These are phyloP conservation scores for Agmasoma carcini DNA, from an alignment of 371 early-diverging fungal species.

Conservation along the genomic window DNA sequence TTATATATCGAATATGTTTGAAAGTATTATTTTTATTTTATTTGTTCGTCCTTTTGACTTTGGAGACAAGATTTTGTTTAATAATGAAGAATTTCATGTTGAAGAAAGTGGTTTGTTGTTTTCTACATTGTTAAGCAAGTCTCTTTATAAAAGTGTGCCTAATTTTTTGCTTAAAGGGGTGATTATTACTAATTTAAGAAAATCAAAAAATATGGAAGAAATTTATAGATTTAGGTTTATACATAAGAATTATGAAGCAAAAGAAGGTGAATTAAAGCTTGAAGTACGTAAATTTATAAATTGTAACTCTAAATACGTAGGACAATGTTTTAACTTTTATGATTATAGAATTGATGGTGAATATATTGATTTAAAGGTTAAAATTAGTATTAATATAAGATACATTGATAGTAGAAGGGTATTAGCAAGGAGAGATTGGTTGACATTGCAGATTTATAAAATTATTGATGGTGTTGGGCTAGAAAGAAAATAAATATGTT, in stretches of 20 bases:
- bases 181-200: constrained; percentile 38
- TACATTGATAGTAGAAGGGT: constrained; percentile 14
- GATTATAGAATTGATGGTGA: too few relatives aligned
- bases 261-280: constrained; percentile 1
- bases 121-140: constrained; percentile 21
- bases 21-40: constrained; percentile 43
- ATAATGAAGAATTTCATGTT: constrained; percentile 29
- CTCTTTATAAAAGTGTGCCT: constrained; percentile 10
- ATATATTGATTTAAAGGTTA: too few relatives aligned
- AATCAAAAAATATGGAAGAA: constrained; percentile 8
- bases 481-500: constrained; percentile 17
- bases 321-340: constrained; percentile 7
- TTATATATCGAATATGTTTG: constrained; percentile 24
- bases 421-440: constrained; percentile 23
- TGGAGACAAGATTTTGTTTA: constrained; percentile 36
- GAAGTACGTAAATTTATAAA: constrained; percentile 12
- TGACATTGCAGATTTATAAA: constrained; percentile 19
- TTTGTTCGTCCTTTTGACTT: constrained; percentile 46
- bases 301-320: constrained; percentile 13
- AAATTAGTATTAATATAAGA: constrained; percentile 14
- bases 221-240: constrained; percentile 20
- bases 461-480: constrained; percentile 23
- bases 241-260: constrained; percentile 8
- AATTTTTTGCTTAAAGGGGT: constrained; percentile 28
- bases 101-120: constrained; percentile 39